Percentiles rank a stretch among this genome's conserved stretches.
Conservation (phyloP, 345 rosid species). For the Firmiana major region DNA sequence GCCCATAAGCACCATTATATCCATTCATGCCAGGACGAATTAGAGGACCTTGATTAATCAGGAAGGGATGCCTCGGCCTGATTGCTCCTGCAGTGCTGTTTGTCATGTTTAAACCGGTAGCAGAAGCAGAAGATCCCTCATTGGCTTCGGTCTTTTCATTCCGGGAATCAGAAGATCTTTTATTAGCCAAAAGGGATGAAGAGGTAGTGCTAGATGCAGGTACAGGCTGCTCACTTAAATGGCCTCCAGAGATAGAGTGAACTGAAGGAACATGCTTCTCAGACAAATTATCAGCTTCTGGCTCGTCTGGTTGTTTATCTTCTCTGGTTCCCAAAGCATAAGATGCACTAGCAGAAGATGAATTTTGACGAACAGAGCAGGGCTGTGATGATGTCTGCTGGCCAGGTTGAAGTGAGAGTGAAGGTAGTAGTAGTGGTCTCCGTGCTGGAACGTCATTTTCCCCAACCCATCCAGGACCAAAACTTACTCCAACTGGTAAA, state of each 20-base stretch:
- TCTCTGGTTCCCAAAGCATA: slow-evolving; percentile 16
- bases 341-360: slow-evolving; percentile 15
- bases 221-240: slow-evolving; percentile 10
- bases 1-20: slow-evolving; percentile 31
- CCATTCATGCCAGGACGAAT: slow-evolving; percentile 40
- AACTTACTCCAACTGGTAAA: slow-evolving; percentile 53
- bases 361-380: slow-evolving; percentile 21
- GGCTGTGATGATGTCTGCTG: slow-evolving; percentile 23
- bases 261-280: slow-evolving; percentile 23
- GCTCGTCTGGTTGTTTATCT: slow-evolving; percentile 19
- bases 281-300: slow-evolving; percentile 15
- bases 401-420: slow-evolving; percentile 16
- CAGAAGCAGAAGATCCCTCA: slow-evolving; percentile 23
- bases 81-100: slow-evolving; percentile 23
- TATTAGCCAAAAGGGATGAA: slow-evolving; percentile 15
- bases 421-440: slow-evolving; percentile 18
- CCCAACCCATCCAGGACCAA: slow-evolving; percentile 90
- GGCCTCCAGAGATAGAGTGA: slow-evolving; percentile 15
- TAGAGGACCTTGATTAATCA: slow-evolving; percentile 19
- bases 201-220: slow-evolving; percentile 19
- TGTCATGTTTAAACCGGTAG: slow-evolving; percentile 2
- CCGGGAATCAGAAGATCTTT: slow-evolving; percentile 24
- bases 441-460: slow-evolving; percentile 51
- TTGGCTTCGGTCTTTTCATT: slow-evolving; percentile 19
- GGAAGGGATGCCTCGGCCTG: slow-evolving; percentile 27